Percentiles rank a stretch among this genome's conserved stretches.
Evolutionary conservation across 2,329 filamentous ascomycete species (phyloP).

Genomic region (Trichoderma oligosporum): DNA sequence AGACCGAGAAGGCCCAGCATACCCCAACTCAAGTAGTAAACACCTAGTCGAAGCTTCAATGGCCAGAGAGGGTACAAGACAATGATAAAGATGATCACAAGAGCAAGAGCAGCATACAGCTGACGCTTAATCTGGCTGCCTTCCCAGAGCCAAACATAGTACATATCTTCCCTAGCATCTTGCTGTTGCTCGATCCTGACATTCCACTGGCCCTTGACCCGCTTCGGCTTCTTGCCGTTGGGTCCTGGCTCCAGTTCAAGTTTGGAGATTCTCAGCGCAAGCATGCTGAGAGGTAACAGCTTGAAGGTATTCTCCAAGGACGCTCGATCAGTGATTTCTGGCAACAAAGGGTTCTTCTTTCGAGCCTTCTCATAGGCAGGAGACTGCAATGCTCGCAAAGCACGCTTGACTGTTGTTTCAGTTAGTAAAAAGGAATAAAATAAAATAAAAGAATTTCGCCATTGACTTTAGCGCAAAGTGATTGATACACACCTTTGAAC

Average conservation of each 20-base stretch:
- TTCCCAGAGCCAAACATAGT: slow-evolving; percentile 97
- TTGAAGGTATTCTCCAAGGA: slow-evolving; percentile 94
- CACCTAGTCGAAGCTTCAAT: slow-evolving; percentile 80
- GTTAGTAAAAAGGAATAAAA: background rate
- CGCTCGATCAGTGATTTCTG: slow-evolving; percentile 80
- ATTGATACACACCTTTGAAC: slow-evolving; percentile 77
- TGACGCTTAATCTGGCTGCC: slow-evolving; percentile 92
- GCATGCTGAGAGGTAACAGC: slow-evolving; percentile 86
- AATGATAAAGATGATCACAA: slow-evolving; percentile 78
- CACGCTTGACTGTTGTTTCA: slow-evolving; percentile 75
- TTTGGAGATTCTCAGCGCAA: slow-evolving; percentile 86
- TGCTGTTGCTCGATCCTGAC: slow-evolving; percentile 96
- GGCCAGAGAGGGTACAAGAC: slow-evolving; percentile 98
- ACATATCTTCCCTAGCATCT: slow-evolving; percentile 78
- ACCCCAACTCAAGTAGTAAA: slow-evolving; percentile 96
- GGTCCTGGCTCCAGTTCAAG: slow-evolving; percentile 61
- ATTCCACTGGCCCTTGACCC: slow-evolving; percentile 92
- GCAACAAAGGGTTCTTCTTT: slow-evolving; percentile 84
- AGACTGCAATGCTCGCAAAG: slow-evolving; percentile 83
- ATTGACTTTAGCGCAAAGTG: too few species aligned
- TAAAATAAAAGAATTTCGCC: too few species aligned
- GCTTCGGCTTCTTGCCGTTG: slow-evolving; percentile 70
- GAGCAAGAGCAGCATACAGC: slow-evolving; percentile 79
- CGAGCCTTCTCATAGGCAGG: slow-evolving; percentile 85
- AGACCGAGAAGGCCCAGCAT: slow-evolving; percentile 84